Evolutionary conservation across 106 monocot species (phyloP), one percentile per base, ranked within the genome.

Genomic region (Acorus gramineus): DNA sequence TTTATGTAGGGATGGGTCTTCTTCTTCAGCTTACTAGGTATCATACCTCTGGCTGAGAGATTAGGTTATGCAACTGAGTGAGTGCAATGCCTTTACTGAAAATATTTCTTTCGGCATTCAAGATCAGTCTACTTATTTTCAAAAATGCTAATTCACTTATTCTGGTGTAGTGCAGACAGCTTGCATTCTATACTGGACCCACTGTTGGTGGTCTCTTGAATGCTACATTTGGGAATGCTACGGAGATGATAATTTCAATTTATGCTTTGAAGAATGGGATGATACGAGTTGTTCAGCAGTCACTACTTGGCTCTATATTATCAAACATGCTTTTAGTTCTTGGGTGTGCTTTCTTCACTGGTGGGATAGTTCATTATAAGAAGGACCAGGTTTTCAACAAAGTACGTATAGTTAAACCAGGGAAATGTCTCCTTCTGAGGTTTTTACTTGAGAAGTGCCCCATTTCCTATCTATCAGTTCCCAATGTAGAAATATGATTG

Each of bases 171-270:
- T 73, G 59, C 86, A 96, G 95, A 67, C 95, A 96, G 55, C 87
- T 96, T 63, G 84, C 95, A 55, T 82, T 67, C 51, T 96, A 81
- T 72, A 87, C 95, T 64, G 95, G 95, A 14, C 78, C 95, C 12
- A 96, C 95, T 90, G 95, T 96, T 77, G 95, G 95, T 5, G 95
- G 95, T 9, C 87, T 96, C 45, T 61, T 96, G 69, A 96, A 96
- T 81, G 95, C 95, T 60, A 96, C 95, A 57, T 96, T 96, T 83
- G 95, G 95, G 50, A 96, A 96, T 85, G 95, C 95, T 3, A 96
- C 95, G 7, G 95, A 96, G 62, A 96, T 96, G 95, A 96, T 96
- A 64, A 96, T 96, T 64, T 90, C 95, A 45, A 69, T 96, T 43
- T 96, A 91, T 72, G 95, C 95, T 51, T 66, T 96, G 62, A 82